Conservation (phyloP, 306 rosid species). For the Mimosa pudica region DNA sequence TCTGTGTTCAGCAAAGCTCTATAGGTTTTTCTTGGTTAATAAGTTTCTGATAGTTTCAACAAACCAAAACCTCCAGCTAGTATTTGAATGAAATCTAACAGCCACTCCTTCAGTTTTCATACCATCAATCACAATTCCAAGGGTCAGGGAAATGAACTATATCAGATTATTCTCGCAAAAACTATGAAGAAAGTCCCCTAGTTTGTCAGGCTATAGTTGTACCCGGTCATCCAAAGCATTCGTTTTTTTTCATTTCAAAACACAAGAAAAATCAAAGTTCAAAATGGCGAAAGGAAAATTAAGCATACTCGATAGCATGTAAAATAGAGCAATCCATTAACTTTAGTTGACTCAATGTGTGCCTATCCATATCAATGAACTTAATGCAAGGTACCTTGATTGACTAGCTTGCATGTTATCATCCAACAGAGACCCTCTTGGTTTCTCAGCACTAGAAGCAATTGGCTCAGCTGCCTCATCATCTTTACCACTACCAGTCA, state of each 20-base stretch:
- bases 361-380: constrained; percentile 25
- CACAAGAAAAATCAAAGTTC: constrained; percentile 11
- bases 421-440: constrained; percentile 35
- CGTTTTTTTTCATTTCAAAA: background rate
- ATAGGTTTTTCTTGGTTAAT: constrained; percentile 13
- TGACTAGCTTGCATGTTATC: constrained; percentile 42
- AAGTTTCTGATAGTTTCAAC: background rate
- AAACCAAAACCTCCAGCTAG: constrained; percentile 16
- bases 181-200: too few species aligned
- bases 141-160: too few species aligned
- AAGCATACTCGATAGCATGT: constrained; percentile 20
- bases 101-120: background rate
- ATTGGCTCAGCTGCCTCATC: constrained; percentile 45
- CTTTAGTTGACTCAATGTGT: constrained; percentile 21
- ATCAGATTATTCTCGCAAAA: too few species aligned
- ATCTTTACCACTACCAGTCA: constrained; percentile 44
- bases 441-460: constrained; percentile 42
- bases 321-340: constrained; percentile 15
- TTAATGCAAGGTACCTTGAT: constrained; percentile 54
- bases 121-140: constrained; percentile 2
- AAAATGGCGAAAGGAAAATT: too few species aligned
- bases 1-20: background rate
- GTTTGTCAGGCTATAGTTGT: background rate
- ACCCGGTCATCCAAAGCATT: constrained; percentile 3
- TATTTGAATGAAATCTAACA: constrained; percentile 9